A percentile compares a stretch with the other conserved stretches of the same genome.
Conservation (phyloP, 257 asterid genomes). For the Gentiana straminea region DNA sequence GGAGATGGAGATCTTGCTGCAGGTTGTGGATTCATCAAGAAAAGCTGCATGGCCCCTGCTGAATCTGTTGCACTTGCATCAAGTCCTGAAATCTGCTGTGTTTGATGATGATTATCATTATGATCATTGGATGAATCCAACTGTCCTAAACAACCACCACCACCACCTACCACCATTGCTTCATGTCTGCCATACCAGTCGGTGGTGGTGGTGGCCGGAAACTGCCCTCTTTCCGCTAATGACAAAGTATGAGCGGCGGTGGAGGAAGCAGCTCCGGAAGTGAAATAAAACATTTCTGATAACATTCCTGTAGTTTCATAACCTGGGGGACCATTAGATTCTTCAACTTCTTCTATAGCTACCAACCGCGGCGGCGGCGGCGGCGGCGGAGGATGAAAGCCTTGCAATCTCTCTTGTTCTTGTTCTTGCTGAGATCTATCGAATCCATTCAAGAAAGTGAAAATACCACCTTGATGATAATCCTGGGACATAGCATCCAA, state of each 20-base stretch:
- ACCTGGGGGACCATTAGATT: conserved; percentile 43
- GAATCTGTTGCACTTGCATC: conserved; percentile 34
- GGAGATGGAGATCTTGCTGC: conserved; percentile 60
- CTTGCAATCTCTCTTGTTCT: conserved; percentile 50
- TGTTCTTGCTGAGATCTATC: conserved; percentile 65
- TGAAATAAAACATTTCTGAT: conserved; percentile 83
- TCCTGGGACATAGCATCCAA: conserved; percentile 75
- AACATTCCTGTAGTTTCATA: conserved; percentile 79
- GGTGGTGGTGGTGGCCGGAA: conserved; percentile 21
- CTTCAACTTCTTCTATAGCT: conserved; percentile 42
- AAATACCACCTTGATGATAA: conserved; percentile 52
- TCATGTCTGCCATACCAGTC: conserved; percentile 56
- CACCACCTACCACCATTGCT: conserved; percentile 29
- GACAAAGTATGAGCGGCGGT: not conserved
- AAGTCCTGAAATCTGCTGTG: conserved; percentile 17
- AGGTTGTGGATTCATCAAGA: conserved; percentile 70
- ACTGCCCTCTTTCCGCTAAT: conserved; percentile 16
- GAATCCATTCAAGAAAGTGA: conserved; percentile 84
- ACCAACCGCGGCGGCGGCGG: conserved; percentile 25
- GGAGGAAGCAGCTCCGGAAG: conserved; percentile 29
- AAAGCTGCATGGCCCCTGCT: conserved; percentile 96
- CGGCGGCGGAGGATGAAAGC: conserved; percentile 51
- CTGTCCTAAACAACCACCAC: conserved; percentile 18
- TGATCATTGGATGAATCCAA: conserved; percentile 30
- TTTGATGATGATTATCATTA: not conserved